Evolutionary conservation across 805 yeast genomes (phyloP), one percentile per base, ranked within the genome.

Genomic region (Hanseniaspora thailandica): DNA sequence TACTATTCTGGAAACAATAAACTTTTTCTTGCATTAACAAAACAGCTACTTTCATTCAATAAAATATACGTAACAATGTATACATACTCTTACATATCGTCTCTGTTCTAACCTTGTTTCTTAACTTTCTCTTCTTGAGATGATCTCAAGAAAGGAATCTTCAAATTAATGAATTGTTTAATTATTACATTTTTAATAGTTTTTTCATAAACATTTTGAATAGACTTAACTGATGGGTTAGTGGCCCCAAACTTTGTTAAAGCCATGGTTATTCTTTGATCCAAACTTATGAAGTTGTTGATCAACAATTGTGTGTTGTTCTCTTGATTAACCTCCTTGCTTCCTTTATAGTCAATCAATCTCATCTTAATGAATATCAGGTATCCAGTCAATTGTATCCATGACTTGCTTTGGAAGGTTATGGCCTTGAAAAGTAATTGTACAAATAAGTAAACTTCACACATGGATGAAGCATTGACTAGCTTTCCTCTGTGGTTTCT

Each of bases 391-490:
- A 48, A 31, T 23, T 52, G 55, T 9, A 52, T 39, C 34, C 43
- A 25, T 10, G 53, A 41, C 13, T n/a, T 41, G 13, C 33, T 41
- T 23, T 35, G 28, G 28, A 52, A 45, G 12, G 47, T 19, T 15
- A 52, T n/a, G 13, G 41, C 40, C 4, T 33, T 39, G 20, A 52
- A 17, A 4, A 45, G 19, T 22, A 52, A 45, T 3, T 45, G 23
- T 3, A 65, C 59, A 49, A 76, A 65, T 9, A 70, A 62, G 41
- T 67, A 54, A 28, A 81, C 61, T 64, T 84, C 90, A 43, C 76
- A 64, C 55, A 70, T 68, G n/a, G 87, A 81, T 17, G 84, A 82
- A 40, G 76, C 62, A 57, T 70, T 61, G 78, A 84, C 71, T 57
- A 80, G 74, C 59, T 70, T 67, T 59, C 81, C 85, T 62, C 82